Percentiles rank a stretch among this genome's conserved stretches.
These are phyloP conservation scores for Madurella fahalii DNA, from an alignment of 2,329 filamentous ascomycete species.

Conservation along the genomic window DNA sequence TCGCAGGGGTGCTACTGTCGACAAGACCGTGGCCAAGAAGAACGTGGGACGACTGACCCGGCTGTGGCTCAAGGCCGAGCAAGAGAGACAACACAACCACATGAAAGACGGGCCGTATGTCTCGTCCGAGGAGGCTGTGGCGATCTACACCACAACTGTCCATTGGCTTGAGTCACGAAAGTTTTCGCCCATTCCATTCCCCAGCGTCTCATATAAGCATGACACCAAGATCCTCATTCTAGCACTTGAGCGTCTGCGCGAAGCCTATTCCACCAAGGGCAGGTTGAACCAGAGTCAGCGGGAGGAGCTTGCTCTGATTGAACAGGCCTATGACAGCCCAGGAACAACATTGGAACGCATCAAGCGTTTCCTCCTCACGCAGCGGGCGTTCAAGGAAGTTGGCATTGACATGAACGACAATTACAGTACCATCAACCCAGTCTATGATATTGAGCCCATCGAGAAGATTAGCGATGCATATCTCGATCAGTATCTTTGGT, in stretches of 20 bases:
- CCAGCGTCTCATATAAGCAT: slow-evolving; percentile 98
- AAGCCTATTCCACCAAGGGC: slow-evolving; percentile 97
- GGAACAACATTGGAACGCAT: slow-evolving; percentile 94
- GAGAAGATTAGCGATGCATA: slow-evolving; percentile 99
- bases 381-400: slow-evolving; percentile 98
- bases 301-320: slow-evolving; percentile 92
- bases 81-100: slow-evolving; percentile 98
- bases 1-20: slow-evolving; percentile 89
- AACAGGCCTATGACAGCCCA: slow-evolving; percentile 96
- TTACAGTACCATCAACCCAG: slow-evolving; percentile 97
- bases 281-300: slow-evolving; percentile 95
- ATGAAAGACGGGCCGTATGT: slow-evolving; percentile 99
- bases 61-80: slow-evolving; percentile 96
- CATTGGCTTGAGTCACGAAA: slow-evolving; percentile 98
- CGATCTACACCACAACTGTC: slow-evolving; percentile 97
- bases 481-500: slow-evolving; percentile 97
- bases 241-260: slow-evolving; percentile 84
- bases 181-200: slow-evolving; percentile 97
- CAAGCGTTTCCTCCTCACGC: slow-evolving; percentile 94
- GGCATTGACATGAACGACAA: slow-evolving; percentile 99
- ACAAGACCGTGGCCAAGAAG: slow-evolving; percentile 99
- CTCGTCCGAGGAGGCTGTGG: slow-evolving; percentile 95
- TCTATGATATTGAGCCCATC: slow-evolving; percentile 98
- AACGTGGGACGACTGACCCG: slow-evolving; percentile 92
- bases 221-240: slow-evolving; percentile 98